Evolutionary conservation across 331 rosid species (phyloP), one percentile per base, ranked within the genome.

Genomic region (Ulmus americana): DNA sequence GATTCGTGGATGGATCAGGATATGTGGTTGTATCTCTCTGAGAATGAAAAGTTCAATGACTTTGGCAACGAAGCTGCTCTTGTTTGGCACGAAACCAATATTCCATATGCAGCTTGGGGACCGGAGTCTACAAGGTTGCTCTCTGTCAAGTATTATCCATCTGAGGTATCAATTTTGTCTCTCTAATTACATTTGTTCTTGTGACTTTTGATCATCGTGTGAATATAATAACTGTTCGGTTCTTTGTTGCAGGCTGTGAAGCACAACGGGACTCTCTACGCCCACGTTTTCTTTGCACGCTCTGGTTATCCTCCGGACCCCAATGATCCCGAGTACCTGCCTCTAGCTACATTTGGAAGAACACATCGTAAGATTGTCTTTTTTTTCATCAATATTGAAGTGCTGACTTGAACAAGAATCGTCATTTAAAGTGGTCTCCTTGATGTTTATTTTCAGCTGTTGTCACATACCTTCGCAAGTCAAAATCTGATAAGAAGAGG

Each of bases 251-350:
- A 91, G 97, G 78, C 79, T 58, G 65, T 92, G 77, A 85, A 83
- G 83, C 79, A 85, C 68, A 92, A 92, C 70, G 98, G 91, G 57
- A 83, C 86, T 71, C 46, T 89, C 15, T 86, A 77, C 67, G 95
- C 86, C 47, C 97, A 92, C 68, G 97, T 85, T 63, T 92, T 80
- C 91, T 86, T 89, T 76, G 88, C 95, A n/a, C 95, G 79, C 62
- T 85, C 98, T 41, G 98, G 98, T 46, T 89, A 67, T 72, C 80
- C 95, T 2, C 82, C 91, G 1, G 98, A 92, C 74, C 98, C 98
- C 47, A 83, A 39, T 73, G 95, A 92, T 74, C 98, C 95, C 0
- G 98, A 87, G 70, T 92, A 82, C 77, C 85, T 75, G 74, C 91
- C 91, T 67, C 84, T 83, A 10, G 79, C 90, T 55, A 84, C 86